Evolutionary conservation across 1,139 yeast genomes (phyloP).

Genomic region (Yamadazyma triangularis): DNA sequence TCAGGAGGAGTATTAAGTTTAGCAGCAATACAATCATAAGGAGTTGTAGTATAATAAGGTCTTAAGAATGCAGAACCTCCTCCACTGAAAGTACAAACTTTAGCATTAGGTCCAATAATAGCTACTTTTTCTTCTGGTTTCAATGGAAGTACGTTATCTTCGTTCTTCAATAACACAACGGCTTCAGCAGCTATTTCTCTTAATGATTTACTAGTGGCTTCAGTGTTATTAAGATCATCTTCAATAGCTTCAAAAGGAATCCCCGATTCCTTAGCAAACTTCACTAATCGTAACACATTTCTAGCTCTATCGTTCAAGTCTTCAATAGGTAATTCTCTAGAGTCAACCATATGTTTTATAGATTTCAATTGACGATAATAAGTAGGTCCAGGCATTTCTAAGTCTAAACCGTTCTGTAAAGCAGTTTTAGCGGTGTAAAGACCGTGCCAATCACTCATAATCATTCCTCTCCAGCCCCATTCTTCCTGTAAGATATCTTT

Average conservation of each 20-base stretch:
- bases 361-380: constrained; percentile 36
- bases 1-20: constrained; percentile 16
- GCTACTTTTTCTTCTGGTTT: constrained; percentile 20
- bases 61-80: constrained; percentile 34
- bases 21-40: constrained; percentile 22
- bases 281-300: constrained; percentile 42
- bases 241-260: constrained; percentile 35
- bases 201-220: constrained; percentile 38
- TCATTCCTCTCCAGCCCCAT: constrained; percentile 44
- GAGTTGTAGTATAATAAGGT: constrained; percentile 26
- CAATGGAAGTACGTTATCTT: constrained; percentile 39
- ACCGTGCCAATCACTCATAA: constrained; percentile 66
- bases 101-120: constrained; percentile 34
- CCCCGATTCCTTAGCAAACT: constrained; percentile 29
- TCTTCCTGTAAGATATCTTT: constrained; percentile 34
- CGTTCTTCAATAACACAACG: constrained; percentile 51
- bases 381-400: constrained; percentile 65
- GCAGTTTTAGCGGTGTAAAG: constrained; percentile 44
- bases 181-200: constrained; percentile 49
- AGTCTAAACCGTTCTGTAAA: constrained; percentile 49
- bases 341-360: constrained; percentile 25
- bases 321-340: constrained; percentile 26
- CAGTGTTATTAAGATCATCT: constrained; percentile 27
- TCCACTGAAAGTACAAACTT: constrained; percentile 24
- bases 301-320: constrained; percentile 44